These are phyloP conservation scores for Magnusiomyces magnusii DNA, from an alignment of 1,139 yeast genomes.

Conservation along the genomic window DNA sequence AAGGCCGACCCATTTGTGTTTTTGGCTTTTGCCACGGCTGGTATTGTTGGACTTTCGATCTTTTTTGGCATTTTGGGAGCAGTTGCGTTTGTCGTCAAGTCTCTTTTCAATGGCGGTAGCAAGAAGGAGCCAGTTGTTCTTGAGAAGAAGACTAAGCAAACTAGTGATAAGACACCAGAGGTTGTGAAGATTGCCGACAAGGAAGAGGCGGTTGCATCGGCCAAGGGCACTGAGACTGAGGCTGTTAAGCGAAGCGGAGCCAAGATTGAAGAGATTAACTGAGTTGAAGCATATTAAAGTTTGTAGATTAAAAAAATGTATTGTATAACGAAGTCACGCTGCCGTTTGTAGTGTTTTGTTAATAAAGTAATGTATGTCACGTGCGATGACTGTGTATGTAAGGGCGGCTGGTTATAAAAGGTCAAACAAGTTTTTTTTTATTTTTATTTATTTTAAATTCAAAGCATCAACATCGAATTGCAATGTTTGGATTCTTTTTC, in stretches of 20 bases:
- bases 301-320: too few species aligned
- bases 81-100: constrained; percentile 17
- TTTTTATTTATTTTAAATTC: neutral
- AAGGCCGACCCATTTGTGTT: constrained; percentile 33
- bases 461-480: neutral
- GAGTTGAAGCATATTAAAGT: too few species aligned
- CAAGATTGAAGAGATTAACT: constrained; percentile 1
- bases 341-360: too few species aligned
- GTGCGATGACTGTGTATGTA: too few species aligned
- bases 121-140: constrained; percentile 5
- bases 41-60: constrained; percentile 21
- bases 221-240: constrained; percentile 18
- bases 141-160: neutral
- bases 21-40: constrained; percentile 23
- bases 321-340: neutral
- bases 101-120: constrained; percentile 11
- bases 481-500: constrained; percentile 21
- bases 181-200: constrained; percentile 9
- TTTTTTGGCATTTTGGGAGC: constrained; percentile 26
- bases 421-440: neutral
- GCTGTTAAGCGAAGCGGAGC: constrained; percentile 23
- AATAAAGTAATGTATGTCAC: too few species aligned
- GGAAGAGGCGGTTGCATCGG: constrained; percentile 12
- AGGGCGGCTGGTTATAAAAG: too few species aligned
- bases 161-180: too few species aligned